These are phyloP conservation scores for Hericium rajendrae DNA, from an alignment of 768 basidiomycete species.

Conservation along the genomic window DNA sequence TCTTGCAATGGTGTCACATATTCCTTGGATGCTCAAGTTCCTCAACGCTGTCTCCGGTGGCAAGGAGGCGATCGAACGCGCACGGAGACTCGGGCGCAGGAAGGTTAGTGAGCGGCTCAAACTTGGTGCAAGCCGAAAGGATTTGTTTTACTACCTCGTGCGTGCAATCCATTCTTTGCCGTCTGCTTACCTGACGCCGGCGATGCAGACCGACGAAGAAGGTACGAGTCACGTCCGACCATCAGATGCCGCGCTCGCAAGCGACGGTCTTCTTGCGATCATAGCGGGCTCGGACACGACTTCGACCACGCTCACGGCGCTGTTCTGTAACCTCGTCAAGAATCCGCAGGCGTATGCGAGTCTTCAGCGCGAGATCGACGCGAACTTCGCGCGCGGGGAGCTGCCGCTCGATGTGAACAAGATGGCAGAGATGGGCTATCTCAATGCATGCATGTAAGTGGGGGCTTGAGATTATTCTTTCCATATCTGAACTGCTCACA, in stretches of 20 bases:
- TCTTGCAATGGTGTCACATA: constrained; percentile 34
- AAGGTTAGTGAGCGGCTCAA: not conserved
- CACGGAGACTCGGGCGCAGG: not conserved
- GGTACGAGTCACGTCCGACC: no score
- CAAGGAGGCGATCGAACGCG: not conserved
- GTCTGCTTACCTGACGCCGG: not conserved
- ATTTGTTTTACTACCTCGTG: constrained; percentile 32
- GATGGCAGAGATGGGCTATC: not conserved
- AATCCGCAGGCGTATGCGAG: not conserved
- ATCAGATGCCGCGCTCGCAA: not conserved
- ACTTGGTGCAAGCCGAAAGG: constrained; percentile 13
- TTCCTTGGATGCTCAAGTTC: constrained; percentile 31
- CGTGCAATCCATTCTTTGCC: not conserved
- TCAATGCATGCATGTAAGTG: not conserved
- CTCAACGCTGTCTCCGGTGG: not conserved
- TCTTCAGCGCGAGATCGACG: not conserved
- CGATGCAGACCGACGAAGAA: not conserved
- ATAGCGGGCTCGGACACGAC: constrained; percentile 1
- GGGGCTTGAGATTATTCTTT: not conserved
- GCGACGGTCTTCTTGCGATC: not conserved
- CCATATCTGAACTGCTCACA: not conserved
- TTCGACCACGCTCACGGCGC: not conserved
- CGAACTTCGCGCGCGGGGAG: not conserved
- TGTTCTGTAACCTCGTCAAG: not conserved
- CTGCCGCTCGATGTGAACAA: not conserved